These are phyloP conservation scores for Saturnispora sanitii DNA, from an alignment of 805 yeast species.

Conservation along the genomic window DNA sequence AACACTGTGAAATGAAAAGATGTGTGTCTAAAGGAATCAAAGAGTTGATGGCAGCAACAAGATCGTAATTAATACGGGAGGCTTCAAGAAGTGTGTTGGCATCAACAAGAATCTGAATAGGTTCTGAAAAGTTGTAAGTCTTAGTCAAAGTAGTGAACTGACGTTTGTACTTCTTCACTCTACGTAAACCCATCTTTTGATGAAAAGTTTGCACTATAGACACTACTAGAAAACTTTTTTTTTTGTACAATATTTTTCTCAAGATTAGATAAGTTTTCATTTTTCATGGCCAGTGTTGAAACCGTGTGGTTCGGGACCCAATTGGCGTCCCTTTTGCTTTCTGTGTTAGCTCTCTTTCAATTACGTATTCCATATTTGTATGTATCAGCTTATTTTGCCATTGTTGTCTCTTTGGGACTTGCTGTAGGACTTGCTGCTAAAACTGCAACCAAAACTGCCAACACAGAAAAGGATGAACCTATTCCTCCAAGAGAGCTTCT, in stretches of 20 bases:
- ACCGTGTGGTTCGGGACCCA: constrained; percentile 57
- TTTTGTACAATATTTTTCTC: neutral
- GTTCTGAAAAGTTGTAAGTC: constrained; percentile 86
- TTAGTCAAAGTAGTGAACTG: constrained; percentile 80
- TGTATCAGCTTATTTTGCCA: constrained; percentile 50
- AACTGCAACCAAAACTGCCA: constrained; percentile 17
- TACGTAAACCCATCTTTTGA: constrained; percentile 2
- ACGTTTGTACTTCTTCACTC: constrained; percentile 50
- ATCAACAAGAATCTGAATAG: constrained; percentile 85
- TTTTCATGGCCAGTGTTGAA: constrained; percentile 2
- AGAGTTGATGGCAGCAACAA: constrained; percentile 69
- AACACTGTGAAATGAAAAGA: constrained; percentile 91
- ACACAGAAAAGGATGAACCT: constrained; percentile 33
- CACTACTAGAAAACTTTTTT: constrained; percentile 4
- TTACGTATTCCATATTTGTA: constrained; percentile 34
- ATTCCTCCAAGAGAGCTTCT: constrained; percentile 10
- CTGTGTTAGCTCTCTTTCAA: constrained; percentile 27
- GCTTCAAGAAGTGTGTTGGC: constrained; percentile 64
- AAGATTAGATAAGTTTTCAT: neutral
- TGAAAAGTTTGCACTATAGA: neutral
- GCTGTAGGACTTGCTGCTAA: constrained; percentile 51
- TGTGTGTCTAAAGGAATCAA: constrained; percentile 81
- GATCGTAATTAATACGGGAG: constrained; percentile 58
- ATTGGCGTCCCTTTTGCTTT: constrained; percentile 31
- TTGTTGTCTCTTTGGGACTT: constrained; percentile 64